Conservation (phyloP, 306 rosid species). For the Gastrolobium bilobum region DNA sequence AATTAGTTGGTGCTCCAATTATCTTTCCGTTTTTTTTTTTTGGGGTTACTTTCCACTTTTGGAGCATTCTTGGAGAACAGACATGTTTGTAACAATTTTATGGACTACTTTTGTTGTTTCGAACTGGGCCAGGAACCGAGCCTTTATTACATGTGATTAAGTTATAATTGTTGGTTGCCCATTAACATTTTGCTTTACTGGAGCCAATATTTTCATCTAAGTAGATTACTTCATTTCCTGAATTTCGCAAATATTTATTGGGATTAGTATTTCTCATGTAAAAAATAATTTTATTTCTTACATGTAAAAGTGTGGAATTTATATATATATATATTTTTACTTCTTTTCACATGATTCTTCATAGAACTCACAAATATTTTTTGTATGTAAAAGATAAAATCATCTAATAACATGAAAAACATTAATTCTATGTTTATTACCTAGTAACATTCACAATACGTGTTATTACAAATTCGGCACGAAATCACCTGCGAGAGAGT, state of each 20-base stretch:
- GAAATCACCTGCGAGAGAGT: no score
- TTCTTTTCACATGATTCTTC: no score
- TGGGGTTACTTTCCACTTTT: slow-evolving; percentile 10
- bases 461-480: not conserved
- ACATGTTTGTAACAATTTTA: slow-evolving; percentile 3
- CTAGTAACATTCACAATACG: no score
- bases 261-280: no score
- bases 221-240: not conserved
- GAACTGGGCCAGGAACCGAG: not conserved
- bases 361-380: no score
- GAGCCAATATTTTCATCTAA: not conserved
- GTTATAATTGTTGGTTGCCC: not conserved
- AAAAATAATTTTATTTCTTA: no score
- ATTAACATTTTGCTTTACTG: not conserved
- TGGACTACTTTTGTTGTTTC: slow-evolving; percentile 26
- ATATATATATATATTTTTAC: no score
- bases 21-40: not conserved
- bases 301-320: no score
- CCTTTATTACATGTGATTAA: slow-evolving; percentile 1
- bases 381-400: no score
- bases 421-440: no score
- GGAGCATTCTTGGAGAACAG: slow-evolving; percentile 39
- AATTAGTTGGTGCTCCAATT: not conserved
- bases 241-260: not conserved
- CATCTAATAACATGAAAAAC: no score